Evolutionary conservation across 2,329 filamentous ascomycete genomes (phyloP).

Genomic region (Colletotrichum sp.): DNA sequence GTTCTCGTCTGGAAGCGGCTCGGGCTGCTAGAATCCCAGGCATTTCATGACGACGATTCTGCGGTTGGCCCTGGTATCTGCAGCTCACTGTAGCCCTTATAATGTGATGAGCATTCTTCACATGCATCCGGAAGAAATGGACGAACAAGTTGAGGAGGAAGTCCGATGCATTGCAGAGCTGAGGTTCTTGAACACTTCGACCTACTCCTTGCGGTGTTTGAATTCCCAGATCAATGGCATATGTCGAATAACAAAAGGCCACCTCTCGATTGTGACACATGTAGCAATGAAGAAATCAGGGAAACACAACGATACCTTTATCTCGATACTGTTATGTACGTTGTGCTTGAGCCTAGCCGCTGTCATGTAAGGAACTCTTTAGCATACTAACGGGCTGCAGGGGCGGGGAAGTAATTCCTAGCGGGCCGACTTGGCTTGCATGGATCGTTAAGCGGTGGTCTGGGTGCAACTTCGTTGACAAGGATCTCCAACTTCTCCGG

Average conservation of each 20-base stretch:
- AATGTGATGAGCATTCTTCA: not conserved
- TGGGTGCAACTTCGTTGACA: not conserved
- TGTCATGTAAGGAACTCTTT: not conserved
- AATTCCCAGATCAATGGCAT: not conserved
- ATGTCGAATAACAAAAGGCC: rapidly evolving
- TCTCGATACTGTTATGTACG: not conserved
- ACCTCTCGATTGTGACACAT: not conserved
- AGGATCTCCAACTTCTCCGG: not conserved
- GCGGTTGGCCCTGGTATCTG: not conserved
- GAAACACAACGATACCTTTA: not conserved
- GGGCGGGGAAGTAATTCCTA: not conserved
- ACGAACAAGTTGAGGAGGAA: not conserved
- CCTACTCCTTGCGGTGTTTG: rapidly evolving
- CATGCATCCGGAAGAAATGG: not conserved
- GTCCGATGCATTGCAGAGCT: not conserved
- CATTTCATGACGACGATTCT: not conserved
- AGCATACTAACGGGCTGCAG: not conserved
- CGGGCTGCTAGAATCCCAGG: not conserved
- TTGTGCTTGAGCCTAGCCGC: not conserved
- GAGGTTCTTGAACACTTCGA: not conserved
- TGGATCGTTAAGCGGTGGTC: not conserved
- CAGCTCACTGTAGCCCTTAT: not conserved
- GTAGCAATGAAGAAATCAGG: not conserved
- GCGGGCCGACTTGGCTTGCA: not conserved
- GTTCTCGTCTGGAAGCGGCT: not conserved